Evolutionary conservation across 768 basidiomycete species (phyloP), one percentile per base, ranked within the genome.

Genomic region (Termitomyces sp.): DNA sequence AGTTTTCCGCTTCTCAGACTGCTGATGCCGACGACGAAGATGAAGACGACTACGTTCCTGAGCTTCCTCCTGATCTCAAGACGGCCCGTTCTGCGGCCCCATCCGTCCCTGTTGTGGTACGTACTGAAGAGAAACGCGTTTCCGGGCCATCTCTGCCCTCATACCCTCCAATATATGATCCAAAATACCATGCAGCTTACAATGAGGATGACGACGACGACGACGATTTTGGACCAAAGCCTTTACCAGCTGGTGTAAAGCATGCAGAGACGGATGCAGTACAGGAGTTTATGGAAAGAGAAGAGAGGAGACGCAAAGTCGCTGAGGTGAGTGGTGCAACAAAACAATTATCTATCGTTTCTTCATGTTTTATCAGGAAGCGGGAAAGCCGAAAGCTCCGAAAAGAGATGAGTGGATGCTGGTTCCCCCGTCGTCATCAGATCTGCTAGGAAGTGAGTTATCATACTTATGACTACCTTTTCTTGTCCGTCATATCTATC

Each of bases 381-480:
- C 87, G 1, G 74, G 79, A 12, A 87, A 89, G 65, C 91, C 91
- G 12, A 94, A 93, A 71, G 81, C 82, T 41, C 75, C 85, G 41
- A 77, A 93, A 71, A 85, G 97, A 46, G 93, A 98, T 20, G 95
- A 95, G 71, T 99, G 97, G 97, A 99, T 99, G 97, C 80, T 98
- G 48, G 89, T 90, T 1, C 96, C 96, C 1, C 96, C 97, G 0
- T 85, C 88, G 20, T 83, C 86, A 1, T 87, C 90, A 2, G 90
- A 91, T 61, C 72, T 96, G 13, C 78, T 95, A 5, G 82, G 82
- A 50, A 87, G 93, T 95, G 65, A 62, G 89, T 82, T 9, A 13
- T 14, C 20, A 20, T 20, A 52, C 6, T 14, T 33, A 18, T n/a
- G n/a, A 32, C 6, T 6, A 6, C 56, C n/a, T 47, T 58, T 35